Conservation (phyloP, 1,284 basidiomycete genomes). For the Hypsizygus ulmarius region DNA sequence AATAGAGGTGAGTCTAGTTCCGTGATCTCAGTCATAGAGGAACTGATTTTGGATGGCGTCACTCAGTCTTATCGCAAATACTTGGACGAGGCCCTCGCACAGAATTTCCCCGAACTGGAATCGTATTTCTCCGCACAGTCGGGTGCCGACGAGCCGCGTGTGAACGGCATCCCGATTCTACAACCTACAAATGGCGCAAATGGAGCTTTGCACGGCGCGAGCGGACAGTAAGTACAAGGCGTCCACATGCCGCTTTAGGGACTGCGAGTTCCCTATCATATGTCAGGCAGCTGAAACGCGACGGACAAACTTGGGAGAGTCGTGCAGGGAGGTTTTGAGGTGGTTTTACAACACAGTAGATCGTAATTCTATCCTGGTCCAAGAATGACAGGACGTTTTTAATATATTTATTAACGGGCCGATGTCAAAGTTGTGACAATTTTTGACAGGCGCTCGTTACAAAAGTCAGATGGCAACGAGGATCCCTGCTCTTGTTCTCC, state of each 20-base stretch:
- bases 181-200: constrained; percentile 6
- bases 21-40: neutral
- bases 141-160: neutral
- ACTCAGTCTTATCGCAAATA: constrained; percentile 53
- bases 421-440: too few relatives aligned
- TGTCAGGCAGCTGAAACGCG: too few relatives aligned
- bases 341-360: too few relatives aligned
- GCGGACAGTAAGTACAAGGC: too few relatives aligned
- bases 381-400: too few relatives aligned
- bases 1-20: constrained; percentile 51
- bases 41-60: neutral
- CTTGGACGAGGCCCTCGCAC: constrained; percentile 55
- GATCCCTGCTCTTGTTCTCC: neutral
- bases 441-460: too few relatives aligned
- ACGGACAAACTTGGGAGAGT: too few relatives aligned
- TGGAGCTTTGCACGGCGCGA: constrained; percentile 4
- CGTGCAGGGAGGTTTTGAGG: too few relatives aligned
- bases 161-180: neutral
- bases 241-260: too few relatives aligned
- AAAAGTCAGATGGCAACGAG: constrained; percentile 5
- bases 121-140: constrained; percentile 22
- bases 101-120: constrained; percentile 60
- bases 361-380: too few relatives aligned
- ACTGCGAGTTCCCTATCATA: too few relatives aligned
- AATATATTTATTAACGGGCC: too few relatives aligned